Percentiles rank a stretch among this genome's conserved stretches.
Evolutionary conservation across 176 grass and related monocot genomes (phyloP).

Genomic region (Alopecurus myosuroides): DNA sequence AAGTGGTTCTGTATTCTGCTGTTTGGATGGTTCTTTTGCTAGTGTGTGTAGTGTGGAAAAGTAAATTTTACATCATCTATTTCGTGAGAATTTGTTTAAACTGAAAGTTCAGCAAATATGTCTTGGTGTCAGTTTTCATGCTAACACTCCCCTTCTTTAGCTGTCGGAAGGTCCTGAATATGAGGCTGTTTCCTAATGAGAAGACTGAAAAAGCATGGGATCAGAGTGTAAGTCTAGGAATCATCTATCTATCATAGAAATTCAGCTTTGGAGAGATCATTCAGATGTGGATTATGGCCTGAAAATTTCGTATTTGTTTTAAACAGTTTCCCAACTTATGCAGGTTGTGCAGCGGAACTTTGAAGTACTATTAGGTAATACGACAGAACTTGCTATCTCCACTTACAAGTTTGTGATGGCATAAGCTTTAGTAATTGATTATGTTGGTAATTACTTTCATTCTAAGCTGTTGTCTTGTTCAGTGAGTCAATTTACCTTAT

Average conservation of each 20-base stretch:
- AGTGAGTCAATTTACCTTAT: slow-evolving; percentile 99
- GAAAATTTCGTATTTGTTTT: neutral
- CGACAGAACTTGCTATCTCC: neutral
- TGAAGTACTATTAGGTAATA: slow-evolving; percentile 73
- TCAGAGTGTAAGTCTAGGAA: slow-evolving; percentile 59
- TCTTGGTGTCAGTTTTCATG: neutral
- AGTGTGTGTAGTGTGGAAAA: neutral
- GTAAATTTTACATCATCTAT: neutral
- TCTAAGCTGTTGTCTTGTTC: slow-evolving; percentile 24
- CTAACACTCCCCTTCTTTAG: slow-evolving; percentile 33
- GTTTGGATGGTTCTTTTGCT: neutral
- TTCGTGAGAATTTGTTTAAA: neutral
- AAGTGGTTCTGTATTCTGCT: neutral
- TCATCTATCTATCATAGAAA: slow-evolving; percentile 1
- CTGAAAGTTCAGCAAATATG: neutral
- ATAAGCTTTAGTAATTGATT: neutral
- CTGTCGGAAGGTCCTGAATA: slow-evolving; percentile 86
- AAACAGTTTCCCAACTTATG: neutral
- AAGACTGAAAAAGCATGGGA: slow-evolving; percentile 86
- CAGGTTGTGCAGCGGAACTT: slow-evolving; percentile 83
- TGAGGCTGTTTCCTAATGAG: slow-evolving; percentile 85
- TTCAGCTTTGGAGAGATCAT: neutral
- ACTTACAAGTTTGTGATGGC: neutral
- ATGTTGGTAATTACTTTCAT: neutral
- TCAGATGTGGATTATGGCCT: neutral